Evolutionary conservation across 2,329 filamentous ascomycete genomes (phyloP).

Genomic region (Simplicillium sp.): DNA sequence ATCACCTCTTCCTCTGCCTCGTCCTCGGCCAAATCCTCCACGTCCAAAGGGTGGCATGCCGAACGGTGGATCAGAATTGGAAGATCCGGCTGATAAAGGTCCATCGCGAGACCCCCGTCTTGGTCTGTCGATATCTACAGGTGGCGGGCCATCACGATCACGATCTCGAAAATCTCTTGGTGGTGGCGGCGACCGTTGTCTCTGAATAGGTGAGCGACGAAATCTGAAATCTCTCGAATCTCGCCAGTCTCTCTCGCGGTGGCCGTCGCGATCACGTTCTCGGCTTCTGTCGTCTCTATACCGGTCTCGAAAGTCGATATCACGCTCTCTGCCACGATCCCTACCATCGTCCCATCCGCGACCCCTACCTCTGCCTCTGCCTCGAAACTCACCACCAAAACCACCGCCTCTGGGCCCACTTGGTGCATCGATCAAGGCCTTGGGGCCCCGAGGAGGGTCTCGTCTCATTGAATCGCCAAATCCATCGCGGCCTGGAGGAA

Average conservation of each 20-base stretch:
- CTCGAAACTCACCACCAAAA: conserved; percentile 55
- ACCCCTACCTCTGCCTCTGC: conserved; percentile 43
- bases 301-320: conserved; percentile 48
- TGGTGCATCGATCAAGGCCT: conserved; percentile 64
- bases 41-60: conserved; percentile 40
- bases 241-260: conserved; percentile 39
- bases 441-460: conserved; percentile 74
- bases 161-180: conserved; percentile 56
- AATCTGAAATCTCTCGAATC: conserved; percentile 26
- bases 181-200: conserved; percentile 59
- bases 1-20: conserved; percentile 35
- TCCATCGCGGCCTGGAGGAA: conserved; percentile 48
- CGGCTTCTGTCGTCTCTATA: conserved; percentile 52
- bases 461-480: conserved; percentile 48
- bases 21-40: conserved; percentile 46
- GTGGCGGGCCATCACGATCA: conserved; percentile 47
- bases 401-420: conserved; percentile 58
- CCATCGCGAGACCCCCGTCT: conserved; percentile 62
- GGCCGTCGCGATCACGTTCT: conserved; percentile 47
- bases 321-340: conserved; percentile 50
- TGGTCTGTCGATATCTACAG: conserved; percentile 57
- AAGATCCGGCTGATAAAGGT: conserved; percentile 61
- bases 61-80: conserved; percentile 58
- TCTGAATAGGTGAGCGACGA: conserved; percentile 48
- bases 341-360: conserved; percentile 56